Evolutionary conservation across 2,329 filamentous ascomycete species (phyloP).

Genomic region (Teratosphaeria destructans): DNA sequence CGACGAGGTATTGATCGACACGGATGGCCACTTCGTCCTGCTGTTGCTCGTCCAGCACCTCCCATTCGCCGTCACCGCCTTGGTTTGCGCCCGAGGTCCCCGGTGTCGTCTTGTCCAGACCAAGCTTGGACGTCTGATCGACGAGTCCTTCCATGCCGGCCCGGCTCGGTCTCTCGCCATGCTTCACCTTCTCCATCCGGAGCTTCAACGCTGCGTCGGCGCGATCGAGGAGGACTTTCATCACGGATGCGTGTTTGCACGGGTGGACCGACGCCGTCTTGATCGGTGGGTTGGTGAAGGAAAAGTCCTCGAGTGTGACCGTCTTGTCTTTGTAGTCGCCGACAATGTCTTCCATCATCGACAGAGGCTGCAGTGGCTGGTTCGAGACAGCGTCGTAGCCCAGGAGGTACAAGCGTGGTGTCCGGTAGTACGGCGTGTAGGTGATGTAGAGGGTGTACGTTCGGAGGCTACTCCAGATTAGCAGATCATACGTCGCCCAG

Average conservation of each 20-base stretch:
- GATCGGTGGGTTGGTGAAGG: slow-evolving; percentile 79
- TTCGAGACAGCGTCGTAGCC: slow-evolving; percentile 60
- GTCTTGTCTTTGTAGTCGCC: slow-evolving; percentile 98
- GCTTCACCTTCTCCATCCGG: slow-evolving; percentile 67
- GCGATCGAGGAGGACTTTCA: slow-evolving; percentile 93
- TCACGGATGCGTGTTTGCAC: slow-evolving; percentile 93
- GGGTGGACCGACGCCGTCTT: slow-evolving; percentile 97
- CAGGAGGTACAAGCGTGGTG: slow-evolving; percentile 86
- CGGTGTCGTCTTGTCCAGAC: slow-evolving; percentile 49
- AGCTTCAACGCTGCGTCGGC: slow-evolving; percentile 89
- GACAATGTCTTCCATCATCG: slow-evolving; percentile 95
- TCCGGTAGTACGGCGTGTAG: slow-evolving; percentile 94
- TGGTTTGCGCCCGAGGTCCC: slow-evolving; percentile 25
- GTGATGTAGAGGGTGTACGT: slow-evolving; percentile 99
- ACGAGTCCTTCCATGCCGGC: slow-evolving; percentile 76
- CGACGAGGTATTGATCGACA: slow-evolving; percentile 80
- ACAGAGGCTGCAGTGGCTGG: slow-evolving; percentile 64
- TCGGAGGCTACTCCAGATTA: slow-evolving; percentile 42
- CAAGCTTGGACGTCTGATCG: slow-evolving; percentile 55
- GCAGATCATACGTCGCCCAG: not conserved
- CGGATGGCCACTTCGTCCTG: slow-evolving; percentile 69
- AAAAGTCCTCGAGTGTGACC: slow-evolving; percentile 94
- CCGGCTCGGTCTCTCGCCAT: slow-evolving; percentile 38
- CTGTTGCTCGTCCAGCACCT: slow-evolving; percentile 46
- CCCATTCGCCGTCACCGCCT: slow-evolving; percentile 51